Evolutionary conservation across 192 early-diverging fungal species (phyloP), one percentile per base, ranked within the genome.

Genomic region (Coemansia sp.): DNA sequence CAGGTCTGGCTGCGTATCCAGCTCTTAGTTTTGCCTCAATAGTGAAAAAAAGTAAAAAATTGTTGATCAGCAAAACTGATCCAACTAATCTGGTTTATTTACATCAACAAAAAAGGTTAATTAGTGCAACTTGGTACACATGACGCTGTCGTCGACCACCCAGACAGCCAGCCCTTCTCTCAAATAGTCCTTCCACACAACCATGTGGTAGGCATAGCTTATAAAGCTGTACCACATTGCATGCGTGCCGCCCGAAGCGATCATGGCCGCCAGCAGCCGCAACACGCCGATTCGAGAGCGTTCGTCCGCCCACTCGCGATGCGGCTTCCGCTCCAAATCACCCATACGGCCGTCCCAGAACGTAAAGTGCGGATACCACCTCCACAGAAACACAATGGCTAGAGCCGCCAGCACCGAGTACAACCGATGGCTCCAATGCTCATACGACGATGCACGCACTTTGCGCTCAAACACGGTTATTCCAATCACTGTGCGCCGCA

Each of bases 221-320:
- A 84, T 74, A 52, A 84, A 84, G 68, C 82, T 84, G 22, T 80
- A 84, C 82, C 82, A 84, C 43, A 68, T 16, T 9, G 69, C 53
- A 35, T 84, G 82, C 0, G 67, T 69, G 22, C 70, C 69, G 43
- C 82, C 82, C 11, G 74, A 71, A 10, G 71, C 54, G 0, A 68
- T 31, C 69, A 77, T 77, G 14, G 74, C 67, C 3, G 60, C 57
- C 6, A 65, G 19, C 58, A 80, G 55, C 22, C 67, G 50, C 16
- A 50, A 17, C 31, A 70, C 57, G 2, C 62, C 59, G 21, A 75
- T 66, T 17, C 31, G 63, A 1, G 21, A 19, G 26, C 76, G 72
- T 54, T 66, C 66, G 19, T 53, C 75, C 11, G 64, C 38, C 62
- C 65, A 71, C 47, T 65, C 52, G 39, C 58, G 65, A n/a, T 59